Conservation (phyloP, 345 rosid genomes). For the Barbarea vulgaris region DNA sequence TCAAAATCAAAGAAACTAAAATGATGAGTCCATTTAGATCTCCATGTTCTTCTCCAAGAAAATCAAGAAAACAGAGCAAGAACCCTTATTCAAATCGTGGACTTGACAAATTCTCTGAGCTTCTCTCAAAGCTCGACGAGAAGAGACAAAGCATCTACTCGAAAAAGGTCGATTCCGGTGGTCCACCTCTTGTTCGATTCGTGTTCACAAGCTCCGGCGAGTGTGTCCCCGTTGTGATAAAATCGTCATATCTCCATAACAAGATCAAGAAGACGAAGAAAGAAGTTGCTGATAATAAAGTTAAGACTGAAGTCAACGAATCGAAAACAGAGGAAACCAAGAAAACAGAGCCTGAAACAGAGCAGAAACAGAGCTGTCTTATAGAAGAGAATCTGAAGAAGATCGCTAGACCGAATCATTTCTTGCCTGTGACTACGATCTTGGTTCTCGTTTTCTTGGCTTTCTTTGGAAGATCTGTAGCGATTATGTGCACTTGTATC, state of each 20-base stretch:
- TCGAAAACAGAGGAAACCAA: conserved; percentile 27
- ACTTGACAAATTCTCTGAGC: conserved; percentile 73
- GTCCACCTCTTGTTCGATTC: conserved; percentile 60
- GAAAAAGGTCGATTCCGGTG: conserved; percentile 44
- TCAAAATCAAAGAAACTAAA: conserved; percentile 17
- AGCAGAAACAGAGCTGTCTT: conserved; percentile 33
- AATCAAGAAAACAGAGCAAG: conserved; percentile 46
- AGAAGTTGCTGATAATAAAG: conserved; percentile 5
- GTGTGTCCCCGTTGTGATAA: conserved; percentile 60
- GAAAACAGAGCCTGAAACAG: conserved; percentile 33
- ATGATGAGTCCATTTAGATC: conserved; percentile 34
- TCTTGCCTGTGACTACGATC: conserved; percentile 51
- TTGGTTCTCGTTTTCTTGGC: conserved; percentile 59
- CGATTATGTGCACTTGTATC: conserved; percentile 55
- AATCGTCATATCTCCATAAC: conserved; percentile 35
- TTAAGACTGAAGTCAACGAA: conserved; percentile 30
- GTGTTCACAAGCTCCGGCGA: conserved; percentile 48
- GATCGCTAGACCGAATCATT: conserved; percentile 49
- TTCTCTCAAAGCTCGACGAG: conserved; percentile 60
- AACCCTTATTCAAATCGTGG: conserved; percentile 79
- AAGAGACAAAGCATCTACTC: conserved; percentile 62
- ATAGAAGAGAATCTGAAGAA: conserved; percentile 36
- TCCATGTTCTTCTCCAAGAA: conserved; percentile 44
- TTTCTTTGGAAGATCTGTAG: conserved; percentile 68
- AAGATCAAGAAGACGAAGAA: conserved; percentile 14